phyloP scores from a whole-genome alignment of 108 stramenopile genomes.

The Nitzschia putrida region DNA sequence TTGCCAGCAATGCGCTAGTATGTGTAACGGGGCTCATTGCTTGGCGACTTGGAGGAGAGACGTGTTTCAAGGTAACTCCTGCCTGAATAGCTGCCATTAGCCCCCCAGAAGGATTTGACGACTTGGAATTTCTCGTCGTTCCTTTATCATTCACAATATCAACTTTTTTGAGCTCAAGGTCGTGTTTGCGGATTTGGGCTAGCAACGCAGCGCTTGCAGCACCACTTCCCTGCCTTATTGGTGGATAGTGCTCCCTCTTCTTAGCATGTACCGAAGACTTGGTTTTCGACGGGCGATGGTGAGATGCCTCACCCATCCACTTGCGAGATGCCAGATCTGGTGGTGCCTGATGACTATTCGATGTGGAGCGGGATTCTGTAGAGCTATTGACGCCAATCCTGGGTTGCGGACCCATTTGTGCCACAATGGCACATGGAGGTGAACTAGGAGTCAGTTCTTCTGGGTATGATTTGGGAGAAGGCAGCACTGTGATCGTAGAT shows the following conservation, averaged over 20 bases:
- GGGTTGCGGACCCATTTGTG: too few relatives aligned
- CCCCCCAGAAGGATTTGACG: background rate
- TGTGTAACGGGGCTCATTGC: background rate
- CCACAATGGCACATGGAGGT: too few relatives aligned
- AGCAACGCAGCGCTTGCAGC: background rate
- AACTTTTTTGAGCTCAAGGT: background rate
- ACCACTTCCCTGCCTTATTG: background rate
- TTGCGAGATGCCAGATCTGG: too few relatives aligned
- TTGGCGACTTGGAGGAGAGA: background rate
- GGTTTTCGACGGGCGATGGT: too few relatives aligned
- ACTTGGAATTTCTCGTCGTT: background rate
- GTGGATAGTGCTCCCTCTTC: background rate
- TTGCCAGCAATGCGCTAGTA: slow-evolving; percentile 18
- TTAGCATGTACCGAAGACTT: background rate
- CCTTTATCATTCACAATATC: background rate
- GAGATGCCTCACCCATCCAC: too few relatives aligned
- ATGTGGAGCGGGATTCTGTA: too few relatives aligned
- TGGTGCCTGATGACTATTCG: too few relatives aligned
- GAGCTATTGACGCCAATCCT: too few relatives aligned
- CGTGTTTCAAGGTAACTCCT: slow-evolving; percentile 20
- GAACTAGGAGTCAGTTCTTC: too few relatives aligned
- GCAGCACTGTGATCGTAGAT: too few relatives aligned
- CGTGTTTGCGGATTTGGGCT: slow-evolving; percentile 3
- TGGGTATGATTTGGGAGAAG: too few relatives aligned
- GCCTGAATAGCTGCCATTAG: slow-evolving; percentile 27